phyloP scores from a whole-genome alignment of 2,329 filamentous ascomycete genomes.

The Orbilia ellipsospora region DNA sequence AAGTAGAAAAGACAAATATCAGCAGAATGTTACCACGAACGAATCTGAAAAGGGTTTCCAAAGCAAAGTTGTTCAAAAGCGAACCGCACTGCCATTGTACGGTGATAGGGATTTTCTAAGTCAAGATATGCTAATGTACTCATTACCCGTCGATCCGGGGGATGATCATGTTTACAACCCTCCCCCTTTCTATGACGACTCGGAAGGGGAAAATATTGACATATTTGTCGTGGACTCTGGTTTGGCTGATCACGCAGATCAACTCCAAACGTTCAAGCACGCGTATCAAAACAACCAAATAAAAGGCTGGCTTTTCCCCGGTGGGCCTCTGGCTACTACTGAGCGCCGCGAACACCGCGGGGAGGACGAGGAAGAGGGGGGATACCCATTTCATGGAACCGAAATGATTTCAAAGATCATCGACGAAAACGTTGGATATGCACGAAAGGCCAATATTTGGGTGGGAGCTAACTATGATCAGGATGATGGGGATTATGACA shows the following conservation, averaged over 20 bases:
- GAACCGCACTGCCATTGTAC: no score
- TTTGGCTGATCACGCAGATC: not conserved
- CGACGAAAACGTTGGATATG: conserved; percentile 5
- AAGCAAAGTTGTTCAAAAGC: no score
- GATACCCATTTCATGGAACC: conserved; percentile 23
- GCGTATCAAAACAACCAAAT: conserved; percentile 8
- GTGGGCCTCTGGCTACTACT: not conserved
- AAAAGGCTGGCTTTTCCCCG: conserved; percentile 17
- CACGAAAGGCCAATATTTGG: conserved; percentile 20
- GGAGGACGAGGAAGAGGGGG: not conserved
- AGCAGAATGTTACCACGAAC: no score
- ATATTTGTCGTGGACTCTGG: conserved; percentile 19
- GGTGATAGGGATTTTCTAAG: not conserved
- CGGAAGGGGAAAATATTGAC: conserved; percentile 13
- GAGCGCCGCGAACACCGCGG: not conserved
- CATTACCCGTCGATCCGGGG: no score
- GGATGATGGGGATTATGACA: not conserved
- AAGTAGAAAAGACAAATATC: no score
- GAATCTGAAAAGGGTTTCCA: no score
- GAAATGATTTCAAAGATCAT: conserved; percentile 21
- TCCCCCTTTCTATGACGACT: conserved; percentile 6
- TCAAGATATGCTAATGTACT: no score
- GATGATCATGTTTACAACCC: no score
- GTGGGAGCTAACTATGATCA: not conserved
- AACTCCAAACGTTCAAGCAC: conserved; percentile 1